A percentile compares a stretch with the other conserved stretches of the same genome.
phyloP scores from a whole-genome alignment of 495 filamentous ascomycete genomes.

The Venustampulla echinocandica region DNA sequence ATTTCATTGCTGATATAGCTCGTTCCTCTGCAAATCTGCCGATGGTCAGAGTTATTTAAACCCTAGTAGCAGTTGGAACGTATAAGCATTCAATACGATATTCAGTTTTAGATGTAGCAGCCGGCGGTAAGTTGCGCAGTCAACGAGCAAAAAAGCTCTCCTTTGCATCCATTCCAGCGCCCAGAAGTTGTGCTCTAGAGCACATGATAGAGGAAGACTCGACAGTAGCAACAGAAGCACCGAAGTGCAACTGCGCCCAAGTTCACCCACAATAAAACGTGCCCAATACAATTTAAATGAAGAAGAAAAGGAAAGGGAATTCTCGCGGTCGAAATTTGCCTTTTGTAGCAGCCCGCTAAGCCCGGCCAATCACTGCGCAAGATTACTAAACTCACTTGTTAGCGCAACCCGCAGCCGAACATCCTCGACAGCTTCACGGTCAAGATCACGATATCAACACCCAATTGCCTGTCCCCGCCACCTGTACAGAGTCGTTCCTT shows the following conservation, averaged over 20 bases:
- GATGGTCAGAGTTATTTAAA: too few relatives aligned
- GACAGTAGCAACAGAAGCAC: constrained; percentile 32
- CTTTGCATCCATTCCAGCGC: constrained; percentile 53
- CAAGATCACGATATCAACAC: constrained; percentile 7
- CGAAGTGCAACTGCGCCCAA: constrained; percentile 31
- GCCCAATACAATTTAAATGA: constrained; percentile 35
- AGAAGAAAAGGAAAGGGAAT: constrained; percentile 21
- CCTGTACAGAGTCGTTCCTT: constrained; percentile 23
- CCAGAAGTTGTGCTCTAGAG: constrained; percentile 41
- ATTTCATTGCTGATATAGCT: too few relatives aligned
- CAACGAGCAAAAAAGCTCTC: constrained; percentile 36
- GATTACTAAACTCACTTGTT: constrained; percentile 7
- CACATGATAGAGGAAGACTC: constrained; percentile 56
- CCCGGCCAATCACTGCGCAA: constrained; percentile 27
- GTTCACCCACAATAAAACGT: constrained; percentile 80
- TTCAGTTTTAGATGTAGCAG: constrained; percentile 35
- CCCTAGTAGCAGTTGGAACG: too few relatives aligned
- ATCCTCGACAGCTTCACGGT: constrained; percentile 17
- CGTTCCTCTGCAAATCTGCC: too few relatives aligned
- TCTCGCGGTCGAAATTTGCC: constrained; percentile 25
- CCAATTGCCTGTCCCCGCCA: constrained; percentile 19
- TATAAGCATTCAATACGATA: too few relatives aligned
- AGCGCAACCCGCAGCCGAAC: constrained; percentile 8
- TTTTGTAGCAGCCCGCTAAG: constrained; percentile 20
- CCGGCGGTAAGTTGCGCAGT: constrained; percentile 50